Evolutionary conservation across 441 rosid species (phyloP).

Genomic region (Syzygium syzygioides): DNA sequence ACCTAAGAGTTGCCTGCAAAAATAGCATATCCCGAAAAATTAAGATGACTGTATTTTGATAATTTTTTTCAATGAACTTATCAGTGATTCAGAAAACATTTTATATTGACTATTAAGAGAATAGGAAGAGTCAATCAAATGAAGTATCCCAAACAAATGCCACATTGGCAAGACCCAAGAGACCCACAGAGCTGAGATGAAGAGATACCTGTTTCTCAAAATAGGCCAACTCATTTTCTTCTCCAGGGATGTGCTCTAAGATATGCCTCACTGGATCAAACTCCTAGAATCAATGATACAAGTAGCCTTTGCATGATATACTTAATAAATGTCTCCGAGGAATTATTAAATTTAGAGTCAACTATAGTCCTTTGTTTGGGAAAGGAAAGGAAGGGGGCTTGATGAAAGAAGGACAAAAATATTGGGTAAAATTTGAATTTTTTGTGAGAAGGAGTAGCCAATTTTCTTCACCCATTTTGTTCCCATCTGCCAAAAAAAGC

Average conservation of each 20-base stretch:
- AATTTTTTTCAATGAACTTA: not conserved
- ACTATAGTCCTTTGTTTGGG: not conserved
- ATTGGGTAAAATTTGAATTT: not conserved
- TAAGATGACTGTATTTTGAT: not conserved
- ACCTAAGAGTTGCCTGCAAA: slow-evolving; percentile 79
- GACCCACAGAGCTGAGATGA: not conserved
- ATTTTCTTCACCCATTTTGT: not conserved
- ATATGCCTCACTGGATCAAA: slow-evolving; percentile 83
- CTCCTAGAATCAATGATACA: slow-evolving; percentile 36
- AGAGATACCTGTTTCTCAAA: slow-evolving; percentile 81
- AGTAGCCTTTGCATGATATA: not conserved
- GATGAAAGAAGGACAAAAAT: not conserved
- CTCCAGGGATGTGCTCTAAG: slow-evolving; percentile 69
- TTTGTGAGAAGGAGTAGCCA: not conserved
- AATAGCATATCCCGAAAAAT: slow-evolving; percentile 11
- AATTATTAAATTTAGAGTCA: not conserved
- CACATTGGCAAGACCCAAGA: not conserved
- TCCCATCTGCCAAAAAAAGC: not conserved
- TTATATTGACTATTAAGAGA: not conserved
- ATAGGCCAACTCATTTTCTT: slow-evolving; percentile 54
- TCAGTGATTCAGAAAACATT: not conserved
- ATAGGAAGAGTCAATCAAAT: not conserved
- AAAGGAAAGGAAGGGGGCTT: not conserved
- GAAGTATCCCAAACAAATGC: not conserved
- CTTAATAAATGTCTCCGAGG: not conserved